Percentiles rank a stretch among this genome's conserved stretches.
Conservation (phyloP, 441 rosid genomes). For the Gossypium schwendimanii region DNA sequence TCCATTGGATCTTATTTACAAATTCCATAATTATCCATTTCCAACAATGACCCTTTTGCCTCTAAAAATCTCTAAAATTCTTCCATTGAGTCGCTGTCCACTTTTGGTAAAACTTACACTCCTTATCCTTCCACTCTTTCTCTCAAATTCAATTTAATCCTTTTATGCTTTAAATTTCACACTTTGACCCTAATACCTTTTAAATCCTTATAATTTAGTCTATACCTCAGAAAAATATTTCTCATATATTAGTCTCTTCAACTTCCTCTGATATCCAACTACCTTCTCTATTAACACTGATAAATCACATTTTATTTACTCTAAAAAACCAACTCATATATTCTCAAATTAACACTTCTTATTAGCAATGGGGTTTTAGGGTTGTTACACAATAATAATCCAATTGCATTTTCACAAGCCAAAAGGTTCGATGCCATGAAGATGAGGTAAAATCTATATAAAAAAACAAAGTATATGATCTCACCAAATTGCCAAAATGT, state of each 20-base stretch:
- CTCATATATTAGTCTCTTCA: background rate
- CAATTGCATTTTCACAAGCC: background rate
- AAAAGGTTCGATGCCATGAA: background rate
- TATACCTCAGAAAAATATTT: too few relatives aligned
- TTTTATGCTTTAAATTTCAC: too few relatives aligned
- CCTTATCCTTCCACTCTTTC: too few relatives aligned
- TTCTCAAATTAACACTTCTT: background rate
- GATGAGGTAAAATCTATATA: background rate
- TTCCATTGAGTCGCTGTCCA: too few relatives aligned
- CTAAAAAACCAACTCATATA: background rate
- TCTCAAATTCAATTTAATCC: too few relatives aligned
- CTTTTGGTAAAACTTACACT: too few relatives aligned
- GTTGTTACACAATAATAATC: background rate
- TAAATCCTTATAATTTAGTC: background rate
- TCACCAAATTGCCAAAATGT: background rate
- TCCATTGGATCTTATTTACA: too few relatives aligned
- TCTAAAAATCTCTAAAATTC: too few relatives aligned
- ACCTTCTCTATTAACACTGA: background rate
- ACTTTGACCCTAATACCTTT: background rate
- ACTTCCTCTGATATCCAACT: background rate
- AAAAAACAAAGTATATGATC: background rate
- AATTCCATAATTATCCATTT: too few relatives aligned
- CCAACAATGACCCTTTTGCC: too few relatives aligned
- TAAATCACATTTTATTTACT: too few relatives aligned
- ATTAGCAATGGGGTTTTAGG: background rate